Conservation (phyloP, 495 filamentous ascomycete genomes). For the Neurospora sp. region DNA sequence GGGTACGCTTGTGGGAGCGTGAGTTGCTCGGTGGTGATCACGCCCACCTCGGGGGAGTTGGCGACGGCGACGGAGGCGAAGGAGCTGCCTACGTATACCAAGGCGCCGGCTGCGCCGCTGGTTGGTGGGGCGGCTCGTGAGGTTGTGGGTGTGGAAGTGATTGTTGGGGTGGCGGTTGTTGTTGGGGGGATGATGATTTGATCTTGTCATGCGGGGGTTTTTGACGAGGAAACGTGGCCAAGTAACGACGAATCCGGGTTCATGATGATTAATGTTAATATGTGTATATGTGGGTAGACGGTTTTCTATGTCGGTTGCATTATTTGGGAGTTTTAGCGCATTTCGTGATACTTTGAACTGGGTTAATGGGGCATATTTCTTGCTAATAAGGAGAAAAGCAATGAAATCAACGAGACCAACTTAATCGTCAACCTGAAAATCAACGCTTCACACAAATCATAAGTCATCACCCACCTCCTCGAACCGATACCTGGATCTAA, state of each 20-base stretch:
- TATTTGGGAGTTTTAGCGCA: background rate
- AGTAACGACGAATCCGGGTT: background rate
- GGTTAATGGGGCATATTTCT: background rate
- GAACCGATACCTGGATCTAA: background rate
- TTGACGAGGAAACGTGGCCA: background rate
- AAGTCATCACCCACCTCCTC: background rate
- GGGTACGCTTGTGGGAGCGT: constrained; percentile 61
- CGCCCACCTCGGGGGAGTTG: constrained; percentile 9
- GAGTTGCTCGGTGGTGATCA: constrained; percentile 48
- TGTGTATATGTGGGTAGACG: background rate
- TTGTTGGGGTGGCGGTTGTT: background rate
- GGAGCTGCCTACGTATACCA: constrained; percentile 29
- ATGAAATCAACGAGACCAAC: background rate
- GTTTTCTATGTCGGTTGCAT: background rate
- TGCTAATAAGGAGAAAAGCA: background rate
- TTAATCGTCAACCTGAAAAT: background rate
- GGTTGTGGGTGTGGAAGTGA: background rate
- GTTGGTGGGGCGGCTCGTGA: background rate
- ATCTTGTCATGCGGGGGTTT: background rate
- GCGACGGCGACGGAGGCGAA: constrained; percentile 51
- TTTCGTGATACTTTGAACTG: background rate
- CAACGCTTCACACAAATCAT: background rate
- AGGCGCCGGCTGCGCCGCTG: background rate
- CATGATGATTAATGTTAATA: background rate
- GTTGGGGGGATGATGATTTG: background rate